Percentiles rank a stretch among this genome's conserved stretches.
These are phyloP conservation scores for Nannizziopsis barbatae DNA, from an alignment of 2,329 filamentous ascomycete genomes.

Conservation along the genomic window DNA sequence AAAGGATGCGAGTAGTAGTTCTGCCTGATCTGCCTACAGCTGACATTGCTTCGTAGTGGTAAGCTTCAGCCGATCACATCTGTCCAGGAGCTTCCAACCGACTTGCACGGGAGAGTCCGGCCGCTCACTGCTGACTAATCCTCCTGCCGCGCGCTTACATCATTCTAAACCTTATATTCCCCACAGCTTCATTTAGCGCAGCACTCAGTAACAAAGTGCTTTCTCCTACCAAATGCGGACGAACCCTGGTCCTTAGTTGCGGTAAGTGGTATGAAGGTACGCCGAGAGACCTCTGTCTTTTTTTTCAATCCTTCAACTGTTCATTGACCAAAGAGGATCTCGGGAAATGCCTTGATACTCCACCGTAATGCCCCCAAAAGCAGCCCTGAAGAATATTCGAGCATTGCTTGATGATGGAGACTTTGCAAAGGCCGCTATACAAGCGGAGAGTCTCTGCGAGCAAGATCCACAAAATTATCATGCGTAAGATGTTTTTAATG, in stretches of 20 bases:
- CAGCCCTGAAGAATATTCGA: conserved; percentile 69
- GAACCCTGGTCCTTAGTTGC: too few species aligned
- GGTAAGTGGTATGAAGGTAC: not conserved
- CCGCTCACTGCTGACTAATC: not conserved
- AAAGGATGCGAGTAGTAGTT: too few species aligned
- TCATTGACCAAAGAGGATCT: not conserved
- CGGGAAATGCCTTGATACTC: not conserved
- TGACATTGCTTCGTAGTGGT: not conserved
- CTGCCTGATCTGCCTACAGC: too few species aligned
- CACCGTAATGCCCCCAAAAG: conserved; percentile 45
- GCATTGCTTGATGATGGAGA: conserved; percentile 66
- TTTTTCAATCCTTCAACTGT: too few species aligned
- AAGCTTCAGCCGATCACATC: not conserved
- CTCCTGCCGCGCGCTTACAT: not conserved
- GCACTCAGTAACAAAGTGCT: too few species aligned
- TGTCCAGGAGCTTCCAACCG: not conserved
- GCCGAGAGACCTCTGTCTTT: not conserved
- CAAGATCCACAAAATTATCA: conserved; percentile 72
- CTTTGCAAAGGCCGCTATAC: conserved; percentile 61
- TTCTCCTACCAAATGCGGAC: too few species aligned
- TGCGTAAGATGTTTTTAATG: conserved; percentile 44
- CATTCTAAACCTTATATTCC: too few species aligned
- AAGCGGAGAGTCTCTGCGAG: conserved; percentile 58
- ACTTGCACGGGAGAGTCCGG: not conserved
- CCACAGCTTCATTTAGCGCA: too few species aligned